Percentiles rank a stretch among this genome's conserved stretches.
Evolutionary conservation across 306 rosid genomes (phyloP).

Genomic region (Fagus crenata): DNA sequence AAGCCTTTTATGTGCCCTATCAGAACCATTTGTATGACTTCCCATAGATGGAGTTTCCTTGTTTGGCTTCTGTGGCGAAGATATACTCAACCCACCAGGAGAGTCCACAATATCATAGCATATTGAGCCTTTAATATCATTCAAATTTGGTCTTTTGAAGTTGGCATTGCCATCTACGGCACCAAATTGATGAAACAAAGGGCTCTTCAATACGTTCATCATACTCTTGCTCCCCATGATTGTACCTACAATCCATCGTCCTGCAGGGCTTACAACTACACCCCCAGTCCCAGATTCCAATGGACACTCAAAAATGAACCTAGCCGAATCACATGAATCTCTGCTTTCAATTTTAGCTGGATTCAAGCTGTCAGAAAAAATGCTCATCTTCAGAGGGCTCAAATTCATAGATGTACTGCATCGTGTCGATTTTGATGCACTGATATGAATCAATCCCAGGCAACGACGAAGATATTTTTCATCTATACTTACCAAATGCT

Average conservation of each 20-base stretch:
- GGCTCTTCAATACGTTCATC: constrained; percentile 71
- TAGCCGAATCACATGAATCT: constrained; percentile 37
- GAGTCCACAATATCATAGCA: constrained; percentile 52
- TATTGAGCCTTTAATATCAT: constrained; percentile 47
- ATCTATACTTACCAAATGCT: constrained; percentile 70
- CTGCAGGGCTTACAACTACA: constrained; percentile 39
- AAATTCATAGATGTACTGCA: constrained; percentile 46
- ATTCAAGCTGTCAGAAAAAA: constrained; percentile 47
- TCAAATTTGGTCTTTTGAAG: constrained; percentile 40
- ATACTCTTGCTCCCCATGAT: constrained; percentile 93
- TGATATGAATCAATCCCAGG: constrained; percentile 63
- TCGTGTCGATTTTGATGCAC: constrained; percentile 59
- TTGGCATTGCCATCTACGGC: constrained; percentile 42
- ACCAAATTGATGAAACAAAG: constrained; percentile 57
- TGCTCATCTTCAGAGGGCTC: constrained; percentile 43
- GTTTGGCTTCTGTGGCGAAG: constrained; percentile 46
- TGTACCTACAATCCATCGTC: constrained; percentile 58
- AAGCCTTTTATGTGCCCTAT: constrained; percentile 44
- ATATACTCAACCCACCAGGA: constrained; percentile 37
- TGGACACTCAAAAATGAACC: constrained; percentile 41
- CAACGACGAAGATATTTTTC: constrained; percentile 83
- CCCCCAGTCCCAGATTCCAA: constrained; percentile 27
- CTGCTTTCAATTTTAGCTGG: constrained; percentile 29
- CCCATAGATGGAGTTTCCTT: constrained; percentile 37
- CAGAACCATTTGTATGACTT: constrained; percentile 44